Evolutionary conservation across 139 green algal genomes (phyloP).

Genomic region (Micromonas commoda): DNA sequence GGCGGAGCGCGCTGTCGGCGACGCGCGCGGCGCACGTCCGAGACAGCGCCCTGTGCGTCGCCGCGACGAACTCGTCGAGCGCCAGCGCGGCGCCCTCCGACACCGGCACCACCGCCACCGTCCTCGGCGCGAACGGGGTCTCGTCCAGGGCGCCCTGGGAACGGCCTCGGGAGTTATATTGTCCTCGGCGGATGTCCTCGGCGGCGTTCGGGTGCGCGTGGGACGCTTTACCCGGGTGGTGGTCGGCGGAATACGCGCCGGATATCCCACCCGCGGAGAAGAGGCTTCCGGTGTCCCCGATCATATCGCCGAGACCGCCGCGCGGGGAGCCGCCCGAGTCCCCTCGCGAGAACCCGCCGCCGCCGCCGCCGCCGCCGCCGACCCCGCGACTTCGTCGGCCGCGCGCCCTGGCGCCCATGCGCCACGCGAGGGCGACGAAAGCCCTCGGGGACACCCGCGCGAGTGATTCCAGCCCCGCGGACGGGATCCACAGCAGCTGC

Average conservation of each 20-base stretch:
- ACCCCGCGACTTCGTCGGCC: neutral
- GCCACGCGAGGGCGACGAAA: neutral
- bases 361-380: too few relatives aligned
- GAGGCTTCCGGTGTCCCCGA: too few relatives aligned
- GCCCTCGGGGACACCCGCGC: neutral
- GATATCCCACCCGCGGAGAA: too few relatives aligned
- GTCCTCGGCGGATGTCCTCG: neutral
- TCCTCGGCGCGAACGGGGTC: neutral
- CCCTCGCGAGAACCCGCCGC: too few relatives aligned
- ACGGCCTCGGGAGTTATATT: neutral
- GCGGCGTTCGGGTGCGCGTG: neutral
- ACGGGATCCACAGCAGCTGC: neutral
- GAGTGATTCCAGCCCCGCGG: neutral
- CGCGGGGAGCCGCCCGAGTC: too few relatives aligned
- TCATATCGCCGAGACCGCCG: too few relatives aligned
- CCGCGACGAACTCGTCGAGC: slow-evolving; percentile 10
- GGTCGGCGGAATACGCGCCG: too few relatives aligned
- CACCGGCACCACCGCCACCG: slow-evolving; percentile 6
- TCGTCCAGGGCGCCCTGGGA: too few relatives aligned
- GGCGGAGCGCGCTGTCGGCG: neutral
- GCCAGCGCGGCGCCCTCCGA: slow-evolving; percentile 5
- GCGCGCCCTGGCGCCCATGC: neutral
- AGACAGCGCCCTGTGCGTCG: neutral
- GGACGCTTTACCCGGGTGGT: too few relatives aligned
- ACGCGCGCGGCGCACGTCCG: neutral